Evolutionary conservation across 2,329 filamentous ascomycete genomes (phyloP), one percentile per base, ranked within the genome.

Genomic region (Monosporascus ibericus): DNA sequence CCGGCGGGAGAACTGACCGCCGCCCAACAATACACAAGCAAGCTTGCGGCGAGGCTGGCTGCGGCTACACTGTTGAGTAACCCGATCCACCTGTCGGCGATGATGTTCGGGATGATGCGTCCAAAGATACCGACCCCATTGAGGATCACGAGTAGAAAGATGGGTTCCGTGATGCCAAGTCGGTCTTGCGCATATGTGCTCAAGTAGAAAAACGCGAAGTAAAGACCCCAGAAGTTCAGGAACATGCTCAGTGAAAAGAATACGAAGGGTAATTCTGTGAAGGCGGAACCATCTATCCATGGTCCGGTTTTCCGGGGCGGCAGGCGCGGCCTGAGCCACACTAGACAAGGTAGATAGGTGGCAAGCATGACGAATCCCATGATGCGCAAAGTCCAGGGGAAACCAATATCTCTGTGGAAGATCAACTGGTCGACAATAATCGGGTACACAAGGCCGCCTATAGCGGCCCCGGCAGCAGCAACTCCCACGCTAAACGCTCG

Each of bases 61-160:
- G 77, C 70, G 24, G 79, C 72, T 25, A 81, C 61, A 4, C 76
- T 67, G 58, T 82, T 84, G 46, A 83, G 61, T 0, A 75, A 70
- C 1, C 81, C 80, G 2, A 75, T 69, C 53, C 67, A 76, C 40
- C 66, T 67, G 53, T 81, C 77, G 2, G 76, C 76, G 5, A 78
- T 57, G 11, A 73, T 65, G 44, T 70, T 75, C 0, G 77, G 77
- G 18, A 79, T 61, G 22, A 80, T 57, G 2, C 79, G 75, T 6
- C 76, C 76, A 8, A 75, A 58, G 5, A 81, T 60, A 0, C 78
- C 78, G 14, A 80, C 70, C 1, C 74, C 77, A 54, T 82, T 83
- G 63, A 82, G 73, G 24, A 79, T 68, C 44, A 81, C 57, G 36
- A 81, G 60, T 40, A 77, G 54, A 51, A 73, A 66, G 52, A 77